Evolutionary conservation across 345 rosid species (phyloP), one percentile per base, ranked within the genome.

Genomic region (Citrus medica): DNA sequence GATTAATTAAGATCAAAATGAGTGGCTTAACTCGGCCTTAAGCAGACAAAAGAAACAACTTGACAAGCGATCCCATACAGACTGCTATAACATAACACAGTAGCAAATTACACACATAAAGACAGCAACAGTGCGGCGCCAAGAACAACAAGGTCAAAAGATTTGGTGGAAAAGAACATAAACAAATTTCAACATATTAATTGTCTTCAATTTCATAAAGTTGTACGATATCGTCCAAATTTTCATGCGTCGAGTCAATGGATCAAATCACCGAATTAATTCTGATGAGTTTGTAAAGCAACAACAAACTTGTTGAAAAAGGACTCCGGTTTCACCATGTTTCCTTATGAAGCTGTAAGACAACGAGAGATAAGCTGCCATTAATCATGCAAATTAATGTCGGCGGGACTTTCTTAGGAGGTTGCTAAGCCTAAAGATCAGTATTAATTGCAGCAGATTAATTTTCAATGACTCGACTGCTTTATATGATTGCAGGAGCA

Each of bases 191-290:
- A 7, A 65, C 22, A 2, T 27, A 1, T 69, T 25, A 48, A 17
- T 69, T 69, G 61, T 51, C 38, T 51, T 70, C 28, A 28, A 51
- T 51, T 70, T 16, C 25, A 28, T 28, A 70, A 70, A 70, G 61
- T 12, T 70, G 61, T 70, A 70, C 61, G 74, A 70, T 38, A 28
- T 51, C 33, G 21, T 37, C 27, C 25, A 25, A 46, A 22, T 51
- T 32, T 37, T 32, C 9, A 5, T 7, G 55, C 4, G 69, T 42
- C 71, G 27, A 33, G 76, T 71, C 48, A 35, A 58, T 21, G 58
- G 51, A 71, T 68, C 79, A 21, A 53, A 67, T 76, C 79, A 69
- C 79, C 74, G 74, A 69, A 77, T 77, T 64, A 69, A 69, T 77
- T 64, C 48, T 42, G n/a, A 22, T 66, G 46, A 0, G 21, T 68